Conservation (phyloP, 306 rosid genomes). For the Gillenia trifoliata region DNA sequence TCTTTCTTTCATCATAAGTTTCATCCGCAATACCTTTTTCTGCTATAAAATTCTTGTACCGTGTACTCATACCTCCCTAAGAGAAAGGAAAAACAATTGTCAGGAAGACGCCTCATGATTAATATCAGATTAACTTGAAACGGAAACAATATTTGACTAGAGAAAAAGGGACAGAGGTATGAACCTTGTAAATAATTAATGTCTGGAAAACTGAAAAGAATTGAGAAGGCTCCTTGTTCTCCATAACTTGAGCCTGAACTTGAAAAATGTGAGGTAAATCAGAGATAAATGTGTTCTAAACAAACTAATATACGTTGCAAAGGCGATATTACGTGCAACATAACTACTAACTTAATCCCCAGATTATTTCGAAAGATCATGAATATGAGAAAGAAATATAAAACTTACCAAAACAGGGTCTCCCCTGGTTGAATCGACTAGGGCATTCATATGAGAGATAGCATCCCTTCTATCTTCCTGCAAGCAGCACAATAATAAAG, state of each 20-base stretch:
- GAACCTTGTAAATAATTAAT: slow-evolving; percentile 71
- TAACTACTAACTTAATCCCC: background rate
- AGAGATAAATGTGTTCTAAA: slow-evolving; percentile 10
- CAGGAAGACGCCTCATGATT: slow-evolving; percentile 9
- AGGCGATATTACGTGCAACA: background rate
- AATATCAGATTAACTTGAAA: slow-evolving; percentile 6
- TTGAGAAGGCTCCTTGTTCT: slow-evolving; percentile 78
- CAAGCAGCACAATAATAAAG: slow-evolving; percentile 13
- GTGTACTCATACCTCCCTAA: slow-evolving; percentile 76
- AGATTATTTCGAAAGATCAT: background rate
- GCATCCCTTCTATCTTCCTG: slow-evolving; percentile 74
- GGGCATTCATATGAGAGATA: slow-evolving; percentile 47
- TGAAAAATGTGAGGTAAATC: slow-evolving; percentile 19
- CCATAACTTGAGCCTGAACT: slow-evolving; percentile 67
- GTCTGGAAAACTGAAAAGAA: slow-evolving; percentile 72
- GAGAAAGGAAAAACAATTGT: slow-evolving; percentile 9
- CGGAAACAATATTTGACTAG: slow-evolving; percentile 7
- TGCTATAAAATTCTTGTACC: slow-evolving; percentile 58
- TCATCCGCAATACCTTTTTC: slow-evolving; percentile 55
- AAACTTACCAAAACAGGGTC: slow-evolving; percentile 69
- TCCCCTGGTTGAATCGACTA: slow-evolving; percentile 50
- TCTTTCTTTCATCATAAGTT: slow-evolving; percentile 52
- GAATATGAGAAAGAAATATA: slow-evolving; percentile 11
- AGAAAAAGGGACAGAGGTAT: slow-evolving; percentile 12
- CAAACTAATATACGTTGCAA: slow-evolving; percentile 1